Conservation (phyloP, 2,329 filamentous ascomycete genomes). For the Coniochaeta sp. region DNA sequence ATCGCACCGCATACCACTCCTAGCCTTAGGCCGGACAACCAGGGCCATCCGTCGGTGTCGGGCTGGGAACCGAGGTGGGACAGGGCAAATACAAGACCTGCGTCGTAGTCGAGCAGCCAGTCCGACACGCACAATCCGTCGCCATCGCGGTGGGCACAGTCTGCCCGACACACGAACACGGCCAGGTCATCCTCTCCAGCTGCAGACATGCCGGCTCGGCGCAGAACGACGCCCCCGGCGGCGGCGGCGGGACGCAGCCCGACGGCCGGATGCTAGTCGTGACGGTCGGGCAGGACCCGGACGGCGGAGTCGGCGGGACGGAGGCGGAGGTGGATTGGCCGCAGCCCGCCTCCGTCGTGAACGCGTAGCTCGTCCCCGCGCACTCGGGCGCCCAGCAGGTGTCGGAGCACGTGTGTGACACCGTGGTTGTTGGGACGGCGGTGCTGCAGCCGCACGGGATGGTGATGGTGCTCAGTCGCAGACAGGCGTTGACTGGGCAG, state of each 20-base stretch:
- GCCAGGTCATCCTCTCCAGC: slow-evolving; percentile 1
- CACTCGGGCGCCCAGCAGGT: background rate
- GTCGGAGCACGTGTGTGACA: background rate
- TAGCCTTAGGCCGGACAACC: background rate
- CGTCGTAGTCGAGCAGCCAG: slow-evolving; percentile 6
- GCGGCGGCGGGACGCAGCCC: slow-evolving; percentile 3
- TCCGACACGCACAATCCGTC: slow-evolving; percentile 6
- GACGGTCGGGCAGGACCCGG: slow-evolving; percentile 4
- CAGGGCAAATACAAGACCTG: slow-evolving; percentile 4
- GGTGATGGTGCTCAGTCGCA: background rate
- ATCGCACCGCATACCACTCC: too few species aligned
- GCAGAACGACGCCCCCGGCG: background rate
- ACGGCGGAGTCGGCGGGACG: background rate
- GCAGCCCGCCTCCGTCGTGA: background rate
- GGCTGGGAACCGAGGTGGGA: background rate
- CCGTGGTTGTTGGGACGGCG: background rate
- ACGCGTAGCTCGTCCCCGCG: background rate
- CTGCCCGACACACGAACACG: slow-evolving; percentile 5
- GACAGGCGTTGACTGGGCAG: slow-evolving; percentile 1
- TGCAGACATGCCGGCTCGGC: background rate
- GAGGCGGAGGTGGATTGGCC: background rate
- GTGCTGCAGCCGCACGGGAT: background rate
- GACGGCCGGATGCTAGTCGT: background rate
- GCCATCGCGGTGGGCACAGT: slow-evolving; percentile 2
- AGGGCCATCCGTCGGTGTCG: background rate